Evolutionary conservation across 495 filamentous ascomycete genomes (phyloP).

Genomic region (Daldinia bambusicola): DNA sequence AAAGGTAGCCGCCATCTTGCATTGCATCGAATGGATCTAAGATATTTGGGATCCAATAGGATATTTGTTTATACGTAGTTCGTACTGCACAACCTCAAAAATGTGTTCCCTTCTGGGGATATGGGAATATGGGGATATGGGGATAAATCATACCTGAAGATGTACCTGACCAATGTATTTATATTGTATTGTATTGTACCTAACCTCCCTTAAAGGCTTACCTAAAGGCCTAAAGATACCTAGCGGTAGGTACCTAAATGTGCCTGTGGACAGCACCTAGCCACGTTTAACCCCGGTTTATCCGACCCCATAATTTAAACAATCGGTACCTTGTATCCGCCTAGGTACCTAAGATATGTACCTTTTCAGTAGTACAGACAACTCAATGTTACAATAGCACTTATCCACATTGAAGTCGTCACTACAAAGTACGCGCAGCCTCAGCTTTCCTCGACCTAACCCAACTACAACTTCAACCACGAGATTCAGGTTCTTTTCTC

Average conservation of each 20-base stretch:
- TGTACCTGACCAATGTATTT: not conserved
- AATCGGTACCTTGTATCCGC: slow-evolving; percentile 8
- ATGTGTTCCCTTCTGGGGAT: not conserved
- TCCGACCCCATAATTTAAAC: slow-evolving; percentile 32
- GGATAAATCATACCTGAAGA: no score
- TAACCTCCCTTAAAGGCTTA: not conserved
- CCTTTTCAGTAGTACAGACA: slow-evolving; percentile 18
- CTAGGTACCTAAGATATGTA: not conserved
- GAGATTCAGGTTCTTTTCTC: slow-evolving; percentile 12
- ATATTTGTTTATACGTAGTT: not conserved
- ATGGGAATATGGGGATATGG: not conserved
- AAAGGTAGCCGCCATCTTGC: slow-evolving; percentile 31
- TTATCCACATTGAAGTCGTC: slow-evolving; percentile 32
- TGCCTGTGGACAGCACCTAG: not conserved
- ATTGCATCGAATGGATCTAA: slow-evolving; percentile 27
- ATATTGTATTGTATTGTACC: not conserved
- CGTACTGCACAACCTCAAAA: not conserved
- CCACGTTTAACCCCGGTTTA: slow-evolving; percentile 27
- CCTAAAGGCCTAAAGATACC: not conserved
- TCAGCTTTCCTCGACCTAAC: slow-evolving; percentile 31
- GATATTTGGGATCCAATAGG: slow-evolving; percentile 28
- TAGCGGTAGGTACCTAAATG: no score
- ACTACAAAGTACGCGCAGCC: slow-evolving; percentile 29
- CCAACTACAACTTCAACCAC: slow-evolving; percentile 28
- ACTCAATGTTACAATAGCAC: slow-evolving; percentile 17